phyloP scores from a whole-genome alignment of 192 early-diverging fungal genomes.

The Linnemannia elongata region DNA sequence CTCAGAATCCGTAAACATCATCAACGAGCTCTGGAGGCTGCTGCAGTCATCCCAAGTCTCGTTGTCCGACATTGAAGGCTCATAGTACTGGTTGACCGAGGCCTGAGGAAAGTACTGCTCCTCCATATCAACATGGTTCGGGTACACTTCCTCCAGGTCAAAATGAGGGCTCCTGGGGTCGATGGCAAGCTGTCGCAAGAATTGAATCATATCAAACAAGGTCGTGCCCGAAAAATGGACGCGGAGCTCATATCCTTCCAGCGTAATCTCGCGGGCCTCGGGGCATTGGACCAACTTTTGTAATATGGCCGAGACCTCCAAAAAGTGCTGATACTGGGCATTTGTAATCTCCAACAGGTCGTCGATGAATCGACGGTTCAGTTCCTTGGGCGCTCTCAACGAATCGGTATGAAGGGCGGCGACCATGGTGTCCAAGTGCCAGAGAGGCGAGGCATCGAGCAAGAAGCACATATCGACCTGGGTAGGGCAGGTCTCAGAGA shows the following conservation, averaged over 20 bases:
- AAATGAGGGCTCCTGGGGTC: constrained; percentile 52
- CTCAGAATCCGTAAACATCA: constrained; percentile 47
- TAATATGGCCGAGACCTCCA: constrained; percentile 52
- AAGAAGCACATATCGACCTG: constrained; percentile 54
- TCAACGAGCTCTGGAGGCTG: constrained; percentile 43
- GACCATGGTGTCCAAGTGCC: constrained; percentile 56
- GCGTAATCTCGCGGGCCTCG: constrained; percentile 38
- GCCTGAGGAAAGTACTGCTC: constrained; percentile 52
- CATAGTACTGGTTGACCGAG: constrained; percentile 40
- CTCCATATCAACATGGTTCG: constrained; percentile 1
- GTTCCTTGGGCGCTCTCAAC: constrained; percentile 43
- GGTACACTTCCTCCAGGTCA: constrained; percentile 42
- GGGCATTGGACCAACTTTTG: constrained; percentile 43
- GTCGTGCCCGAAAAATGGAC: constrained; percentile 47
- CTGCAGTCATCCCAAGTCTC: constrained; percentile 48
- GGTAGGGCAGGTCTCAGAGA: constrained; percentile 37
- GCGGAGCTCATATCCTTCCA: constrained; percentile 53
- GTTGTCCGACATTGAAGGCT: constrained; percentile 24
- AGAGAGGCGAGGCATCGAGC: constrained; percentile 50
- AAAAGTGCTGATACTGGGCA: constrained; percentile 53
- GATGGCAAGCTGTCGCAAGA: constrained; percentile 32
- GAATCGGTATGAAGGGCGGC: constrained; percentile 51
- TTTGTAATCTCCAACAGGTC: constrained; percentile 47
- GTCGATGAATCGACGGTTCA: constrained; percentile 40
- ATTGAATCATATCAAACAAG: constrained; percentile 46